A percentile compares a stretch with the other conserved stretches of the same genome.
Conservation (phyloP, 305 asterid species). For the Rubia balearica region DNA sequence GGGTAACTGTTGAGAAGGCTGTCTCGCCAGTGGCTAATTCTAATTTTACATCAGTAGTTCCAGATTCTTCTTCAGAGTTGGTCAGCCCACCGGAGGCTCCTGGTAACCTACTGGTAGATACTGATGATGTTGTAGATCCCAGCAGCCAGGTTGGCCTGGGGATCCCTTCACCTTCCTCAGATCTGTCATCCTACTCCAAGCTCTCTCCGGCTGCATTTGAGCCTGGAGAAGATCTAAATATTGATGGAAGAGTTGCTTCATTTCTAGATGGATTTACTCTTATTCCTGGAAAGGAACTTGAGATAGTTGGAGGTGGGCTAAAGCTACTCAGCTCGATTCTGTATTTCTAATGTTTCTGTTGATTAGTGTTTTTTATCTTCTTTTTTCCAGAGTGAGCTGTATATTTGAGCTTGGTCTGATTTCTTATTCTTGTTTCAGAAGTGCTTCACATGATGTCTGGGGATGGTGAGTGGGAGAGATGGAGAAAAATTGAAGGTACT, state of each 20-base stretch:
- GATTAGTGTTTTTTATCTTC: background rate
- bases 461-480: constrained; percentile 58
- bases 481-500: constrained; percentile 62
- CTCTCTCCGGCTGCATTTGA: constrained; percentile 28
- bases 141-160: constrained; percentile 34
- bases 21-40: constrained; percentile 69
- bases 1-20: constrained; percentile 97
- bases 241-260: constrained; percentile 75
- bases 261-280: constrained; percentile 56
- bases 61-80: constrained; percentile 75
- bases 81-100: constrained; percentile 99
- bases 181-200: constrained; percentile 26
- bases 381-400: constrained; percentile 9
- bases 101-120: constrained; percentile 80
- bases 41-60: constrained; percentile 60
- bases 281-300: constrained; percentile 76
- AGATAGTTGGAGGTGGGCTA: constrained; percentile 65
- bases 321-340: constrained; percentile 11
- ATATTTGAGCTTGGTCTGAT: constrained; percentile 15
- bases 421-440: constrained; percentile 40
- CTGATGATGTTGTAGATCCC: constrained; percentile 34
- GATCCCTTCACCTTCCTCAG: constrained; percentile 25
- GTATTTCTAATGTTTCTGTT: constrained; percentile 12
- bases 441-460: constrained; percentile 57
- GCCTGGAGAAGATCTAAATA: constrained; percentile 42